These are phyloP conservation scores for Raphidocelis subcapitata DNA, from an alignment of 139 green algal species.

Conservation along the genomic window DNA sequence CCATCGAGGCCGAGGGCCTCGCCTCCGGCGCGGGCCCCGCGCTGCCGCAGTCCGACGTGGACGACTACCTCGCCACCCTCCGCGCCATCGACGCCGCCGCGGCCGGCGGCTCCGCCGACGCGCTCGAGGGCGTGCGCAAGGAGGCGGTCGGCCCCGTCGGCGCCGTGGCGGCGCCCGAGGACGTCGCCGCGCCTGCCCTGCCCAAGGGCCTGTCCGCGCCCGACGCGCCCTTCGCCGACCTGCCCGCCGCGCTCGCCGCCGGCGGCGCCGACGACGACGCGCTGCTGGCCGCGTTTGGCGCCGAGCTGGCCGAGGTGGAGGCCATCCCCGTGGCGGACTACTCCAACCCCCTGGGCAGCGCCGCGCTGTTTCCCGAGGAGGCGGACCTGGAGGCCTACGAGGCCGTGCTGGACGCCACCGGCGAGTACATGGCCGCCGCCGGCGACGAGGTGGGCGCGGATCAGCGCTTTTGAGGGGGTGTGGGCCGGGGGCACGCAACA, in stretches of 20 bases:
- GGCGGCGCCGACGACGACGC: neutral
- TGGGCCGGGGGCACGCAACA: too few relatives aligned
- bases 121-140: neutral
- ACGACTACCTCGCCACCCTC: neutral
- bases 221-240: neutral
- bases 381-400: neutral
- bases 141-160: neutral
- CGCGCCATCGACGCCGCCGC: too few relatives aligned
- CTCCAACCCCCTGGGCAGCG: neutral
- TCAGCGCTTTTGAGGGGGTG: too few relatives aligned
- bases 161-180: neutral
- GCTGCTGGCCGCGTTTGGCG: neutral
- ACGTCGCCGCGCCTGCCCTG: neutral
- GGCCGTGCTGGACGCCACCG: slow-evolving; percentile 2
- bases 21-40: neutral
- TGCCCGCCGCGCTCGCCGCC: neutral
- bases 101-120: too few relatives aligned
- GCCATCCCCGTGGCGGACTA: neutral
- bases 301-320: neutral
- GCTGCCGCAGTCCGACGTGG: neutral
- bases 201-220: neutral
- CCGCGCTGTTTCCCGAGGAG: neutral
- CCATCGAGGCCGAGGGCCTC: neutral
- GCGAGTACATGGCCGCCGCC: slow-evolving; percentile 18
- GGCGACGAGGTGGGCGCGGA: slow-evolving; percentile 1